Evolutionary conservation across 768 basidiomycete species (phyloP), one percentile per base, ranked within the genome.

Genomic region (Calocera viscosa): DNA sequence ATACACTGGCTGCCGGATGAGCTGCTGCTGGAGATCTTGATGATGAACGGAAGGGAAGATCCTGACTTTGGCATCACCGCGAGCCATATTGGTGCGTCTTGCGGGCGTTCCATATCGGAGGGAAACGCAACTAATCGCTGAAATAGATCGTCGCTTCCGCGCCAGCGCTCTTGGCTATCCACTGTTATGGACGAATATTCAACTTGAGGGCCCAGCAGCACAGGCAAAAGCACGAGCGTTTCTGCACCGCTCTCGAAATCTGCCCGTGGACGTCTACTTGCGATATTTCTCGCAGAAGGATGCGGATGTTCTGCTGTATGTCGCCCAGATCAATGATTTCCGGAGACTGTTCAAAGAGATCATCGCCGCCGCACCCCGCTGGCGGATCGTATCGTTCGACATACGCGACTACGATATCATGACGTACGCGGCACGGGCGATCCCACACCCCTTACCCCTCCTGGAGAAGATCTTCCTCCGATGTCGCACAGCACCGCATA

Each of bases 321-420:
- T 60, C 14, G 53, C 53, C 14, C 53, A 60, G 53, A 60, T 60
- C 53, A 60, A 60, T 26, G 53, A 60, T 16, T 60, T 60, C 53
- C 53, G 53, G 5, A 60, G 30, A 22, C 53, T 60, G 53, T 60
- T 60, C 53, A 60, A 60, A 26, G 53, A 60, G 26, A 30, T 60
- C 30, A 32, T 32, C 19, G 53, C 53, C 14, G 24, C 53, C 7
- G 24, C 53, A 16, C 24, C 11, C 30, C 53, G 53, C 11, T 60
- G 53, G 53, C 11, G 53, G 53, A 32, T 32, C 11, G 2, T 60
- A 10, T 60, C 53, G 26, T 60, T 60, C 53, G 53, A 60, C 19
- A 60, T 60, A 60, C 53, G 53, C 30, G 53, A 60, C 30, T 60
- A 60, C 53, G 53, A 60, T 32, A 60, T 60, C 53, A 60, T 60